These are phyloP conservation scores for Tylopilus intermedius DNA, from an alignment of 768 basidiomycete genomes.

Conservation along the genomic window DNA sequence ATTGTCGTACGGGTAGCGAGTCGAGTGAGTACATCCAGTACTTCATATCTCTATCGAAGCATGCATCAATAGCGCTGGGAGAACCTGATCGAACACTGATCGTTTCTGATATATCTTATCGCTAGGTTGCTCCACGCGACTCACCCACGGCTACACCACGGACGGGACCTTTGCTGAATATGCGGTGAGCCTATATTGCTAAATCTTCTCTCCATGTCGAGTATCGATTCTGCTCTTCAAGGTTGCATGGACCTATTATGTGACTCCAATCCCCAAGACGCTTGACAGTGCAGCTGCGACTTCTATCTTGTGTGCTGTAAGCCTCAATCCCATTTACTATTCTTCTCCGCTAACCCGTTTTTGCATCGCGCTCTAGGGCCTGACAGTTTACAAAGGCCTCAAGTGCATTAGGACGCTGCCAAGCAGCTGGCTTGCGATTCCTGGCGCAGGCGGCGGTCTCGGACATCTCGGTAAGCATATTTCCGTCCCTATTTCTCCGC, in stretches of 20 bases:
- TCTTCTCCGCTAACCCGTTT: background rate
- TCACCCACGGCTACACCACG: constrained; percentile 32
- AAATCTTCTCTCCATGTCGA: background rate
- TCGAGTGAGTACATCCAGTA: constrained; percentile 15
- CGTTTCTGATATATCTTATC: background rate
- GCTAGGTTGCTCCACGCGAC: constrained; percentile 11
- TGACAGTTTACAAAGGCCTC: constrained; percentile 46
- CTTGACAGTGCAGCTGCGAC: constrained; percentile 39
- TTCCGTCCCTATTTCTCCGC: background rate
- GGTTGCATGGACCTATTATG: constrained; percentile 34
- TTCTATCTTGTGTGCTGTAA: constrained; percentile 41
- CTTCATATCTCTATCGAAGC: background rate
- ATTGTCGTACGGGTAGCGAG: constrained; percentile 37
- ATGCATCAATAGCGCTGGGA: background rate
- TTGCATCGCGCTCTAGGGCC: constrained; percentile 16
- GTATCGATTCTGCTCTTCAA: constrained; percentile 3
- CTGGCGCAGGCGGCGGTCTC: constrained; percentile 39
- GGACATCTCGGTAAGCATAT: constrained; percentile 35
- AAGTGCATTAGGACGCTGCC: constrained; percentile 31
- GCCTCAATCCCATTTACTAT: constrained; percentile 2
- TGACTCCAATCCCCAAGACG: constrained; percentile 42
- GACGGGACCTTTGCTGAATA: constrained; percentile 45
- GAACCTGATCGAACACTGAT: background rate
- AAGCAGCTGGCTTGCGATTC: constrained; percentile 39
- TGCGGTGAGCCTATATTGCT: constrained; percentile 19